Conservation (phyloP, 2,329 filamentous ascomycete species). For the Metarhizium humberi region DNA sequence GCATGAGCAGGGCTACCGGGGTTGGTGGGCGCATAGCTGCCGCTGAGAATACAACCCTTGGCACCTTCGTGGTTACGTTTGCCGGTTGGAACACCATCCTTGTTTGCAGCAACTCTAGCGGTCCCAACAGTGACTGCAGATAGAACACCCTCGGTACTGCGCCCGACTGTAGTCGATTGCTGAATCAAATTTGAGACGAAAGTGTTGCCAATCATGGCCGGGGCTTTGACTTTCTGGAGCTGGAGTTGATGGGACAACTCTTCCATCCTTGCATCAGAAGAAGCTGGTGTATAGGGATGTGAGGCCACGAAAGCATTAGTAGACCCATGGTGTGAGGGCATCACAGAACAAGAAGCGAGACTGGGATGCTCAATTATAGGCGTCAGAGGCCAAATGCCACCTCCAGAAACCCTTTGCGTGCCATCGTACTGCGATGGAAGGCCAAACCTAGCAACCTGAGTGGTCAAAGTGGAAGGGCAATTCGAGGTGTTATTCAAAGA, state of each 20-base stretch:
- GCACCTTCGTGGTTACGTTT: too few species aligned
- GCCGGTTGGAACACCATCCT: neutral
- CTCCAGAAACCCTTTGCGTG: neutral
- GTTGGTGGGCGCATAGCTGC: too few species aligned
- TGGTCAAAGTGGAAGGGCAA: neutral
- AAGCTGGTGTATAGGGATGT: neutral
- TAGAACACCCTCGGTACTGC: neutral
- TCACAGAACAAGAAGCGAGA: neutral
- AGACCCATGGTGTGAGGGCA: neutral
- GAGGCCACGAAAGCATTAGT: neutral
- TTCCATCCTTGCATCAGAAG: neutral
- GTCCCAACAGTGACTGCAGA: neutral
- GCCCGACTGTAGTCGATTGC: neutral
- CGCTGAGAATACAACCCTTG: neutral
- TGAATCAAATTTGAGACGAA: neutral
- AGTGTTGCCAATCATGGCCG: neutral
- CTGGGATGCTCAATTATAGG: neutral
- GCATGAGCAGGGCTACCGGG: too few species aligned
- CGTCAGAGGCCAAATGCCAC: neutral
- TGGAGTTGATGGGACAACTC: neutral
- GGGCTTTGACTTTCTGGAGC: neutral
- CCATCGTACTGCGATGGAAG: neutral
- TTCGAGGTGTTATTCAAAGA: neutral
- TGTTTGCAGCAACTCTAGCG: neutral
- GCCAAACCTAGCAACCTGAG: neutral